A percentile compares a stretch with the other conserved stretches of the same genome.
Conservation (phyloP, 2,329 filamentous ascomycete species). For the Aspergillus calidoustus region DNA sequence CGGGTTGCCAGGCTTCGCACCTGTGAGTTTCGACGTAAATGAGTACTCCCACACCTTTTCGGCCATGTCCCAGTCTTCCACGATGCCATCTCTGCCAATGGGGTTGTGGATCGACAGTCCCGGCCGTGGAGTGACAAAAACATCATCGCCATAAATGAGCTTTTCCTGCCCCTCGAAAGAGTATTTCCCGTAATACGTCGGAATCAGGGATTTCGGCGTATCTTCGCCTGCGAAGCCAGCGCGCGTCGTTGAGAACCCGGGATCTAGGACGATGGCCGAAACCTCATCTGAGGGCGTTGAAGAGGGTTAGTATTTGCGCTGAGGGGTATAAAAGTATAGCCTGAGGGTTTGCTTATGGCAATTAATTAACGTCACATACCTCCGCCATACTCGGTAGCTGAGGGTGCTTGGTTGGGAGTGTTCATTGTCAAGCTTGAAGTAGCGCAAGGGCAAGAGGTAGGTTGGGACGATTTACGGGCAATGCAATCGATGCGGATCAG, state of each 20-base stretch:
- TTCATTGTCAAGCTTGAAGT: slow-evolving; percentile 39
- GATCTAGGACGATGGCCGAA: slow-evolving; percentile 93
- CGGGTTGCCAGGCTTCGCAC: slow-evolving; percentile 70
- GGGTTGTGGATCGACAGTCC: slow-evolving; percentile 88
- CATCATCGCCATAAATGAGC: slow-evolving; percentile 85
- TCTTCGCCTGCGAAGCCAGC: slow-evolving; percentile 98
- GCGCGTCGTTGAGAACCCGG: slow-evolving; percentile 87
- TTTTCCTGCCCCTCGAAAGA: slow-evolving; percentile 58
- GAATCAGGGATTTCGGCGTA: slow-evolving; percentile 89
- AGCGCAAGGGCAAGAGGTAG: background rate
- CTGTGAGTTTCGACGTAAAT: slow-evolving; percentile 85
- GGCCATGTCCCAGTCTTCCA: slow-evolving; percentile 95
- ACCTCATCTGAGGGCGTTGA: slow-evolving; percentile 75
- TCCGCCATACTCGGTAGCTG: slow-evolving; percentile 54
- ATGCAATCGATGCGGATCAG: background rate
- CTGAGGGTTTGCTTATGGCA: too few relatives aligned
- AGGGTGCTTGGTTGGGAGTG: slow-evolving; percentile 47
- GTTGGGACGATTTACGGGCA: background rate
- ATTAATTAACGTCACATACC: slow-evolving; percentile 40
- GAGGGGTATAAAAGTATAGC: too few relatives aligned
- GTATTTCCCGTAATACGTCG: slow-evolving; percentile 80
- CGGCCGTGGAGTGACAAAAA: slow-evolving; percentile 75
- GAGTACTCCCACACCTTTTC: slow-evolving; percentile 90
- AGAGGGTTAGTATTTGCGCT: slow-evolving; percentile 14
- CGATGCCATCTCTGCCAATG: slow-evolving; percentile 83